Evolutionary conservation across 2,329 filamentous ascomycete genomes (phyloP).

Genomic region (Spiromastix sp.): DNA sequence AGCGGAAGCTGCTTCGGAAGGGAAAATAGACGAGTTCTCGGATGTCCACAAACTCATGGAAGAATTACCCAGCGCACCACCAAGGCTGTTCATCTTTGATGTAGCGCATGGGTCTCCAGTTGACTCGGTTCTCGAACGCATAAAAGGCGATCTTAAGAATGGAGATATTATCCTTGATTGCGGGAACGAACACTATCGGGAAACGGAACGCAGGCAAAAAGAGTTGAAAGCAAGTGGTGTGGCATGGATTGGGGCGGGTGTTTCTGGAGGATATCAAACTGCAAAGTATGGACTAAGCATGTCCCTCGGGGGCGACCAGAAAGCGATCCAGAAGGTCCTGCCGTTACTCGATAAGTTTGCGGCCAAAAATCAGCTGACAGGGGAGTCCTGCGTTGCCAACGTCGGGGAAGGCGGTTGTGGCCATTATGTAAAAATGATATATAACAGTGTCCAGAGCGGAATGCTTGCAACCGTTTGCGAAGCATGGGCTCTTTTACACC

Average conservation of each 20-base stretch:
- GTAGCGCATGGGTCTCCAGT: conserved; percentile 30
- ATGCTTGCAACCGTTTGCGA: conserved; percentile 58
- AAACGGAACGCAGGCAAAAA: conserved; percentile 53
- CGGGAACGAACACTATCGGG: conserved; percentile 57
- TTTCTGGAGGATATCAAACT: conserved; percentile 59
- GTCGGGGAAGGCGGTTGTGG: conserved; percentile 54
- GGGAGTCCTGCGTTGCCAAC: conserved; percentile 49
- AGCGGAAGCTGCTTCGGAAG: conserved; percentile 17
- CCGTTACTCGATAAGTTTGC: conserved; percentile 52
- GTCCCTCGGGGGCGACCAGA: conserved; percentile 52
- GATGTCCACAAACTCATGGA: conserved; percentile 26
- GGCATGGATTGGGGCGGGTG: conserved; percentile 57
- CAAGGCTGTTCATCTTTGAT: conserved; percentile 31
- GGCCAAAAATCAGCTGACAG: conserved; percentile 48
- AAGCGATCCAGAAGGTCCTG: conserved; percentile 48
- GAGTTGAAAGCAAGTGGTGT: conserved; percentile 48
- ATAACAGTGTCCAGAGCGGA: conserved; percentile 64
- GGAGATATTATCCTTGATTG: conserved; percentile 60
- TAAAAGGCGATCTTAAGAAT: conserved; percentile 43
- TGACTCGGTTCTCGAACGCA: conserved; percentile 24
- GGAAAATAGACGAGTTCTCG: conserved; percentile 24
- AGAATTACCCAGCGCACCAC: conserved; percentile 20
- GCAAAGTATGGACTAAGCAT: conserved; percentile 57
- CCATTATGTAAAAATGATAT: conserved; percentile 67
- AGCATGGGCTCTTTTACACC: conserved; percentile 53